phyloP scores from a whole-genome alignment of 768 basidiomycete genomes.

The Collybia sp. region DNA sequence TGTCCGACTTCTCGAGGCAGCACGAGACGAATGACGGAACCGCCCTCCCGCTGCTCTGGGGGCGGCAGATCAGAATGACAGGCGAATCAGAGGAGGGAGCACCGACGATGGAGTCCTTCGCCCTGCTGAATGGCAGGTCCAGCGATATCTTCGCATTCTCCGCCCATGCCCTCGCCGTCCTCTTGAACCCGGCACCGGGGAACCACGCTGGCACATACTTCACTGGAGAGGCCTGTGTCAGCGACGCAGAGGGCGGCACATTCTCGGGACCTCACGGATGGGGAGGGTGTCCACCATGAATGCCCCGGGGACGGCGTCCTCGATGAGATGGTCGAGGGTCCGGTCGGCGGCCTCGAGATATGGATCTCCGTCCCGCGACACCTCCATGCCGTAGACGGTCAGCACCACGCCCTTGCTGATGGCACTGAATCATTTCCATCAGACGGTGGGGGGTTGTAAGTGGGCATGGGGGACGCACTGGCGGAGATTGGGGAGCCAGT shows the following conservation, averaged over 20 bases:
- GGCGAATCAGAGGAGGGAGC: background rate
- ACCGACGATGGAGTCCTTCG: conserved; percentile 6
- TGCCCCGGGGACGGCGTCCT: background rate
- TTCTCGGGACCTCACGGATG: background rate
- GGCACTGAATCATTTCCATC: no score
- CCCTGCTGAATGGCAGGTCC: conserved; percentile 14
- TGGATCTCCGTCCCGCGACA: conserved; percentile 7
- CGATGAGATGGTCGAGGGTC: background rate
- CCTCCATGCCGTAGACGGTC: conserved; percentile 16
- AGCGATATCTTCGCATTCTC: conserved; percentile 10
- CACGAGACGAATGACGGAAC: background rate
- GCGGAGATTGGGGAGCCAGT: conserved; percentile 12
- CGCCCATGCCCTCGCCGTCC: background rate
- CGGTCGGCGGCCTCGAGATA: background rate
- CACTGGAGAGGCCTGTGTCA: background rate
- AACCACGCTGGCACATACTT: background rate
- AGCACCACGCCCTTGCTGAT: no score
- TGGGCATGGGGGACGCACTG: conserved; percentile 12
- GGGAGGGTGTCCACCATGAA: background rate
- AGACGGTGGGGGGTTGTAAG: no score
- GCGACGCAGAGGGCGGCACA: background rate
- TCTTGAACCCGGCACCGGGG: background rate
- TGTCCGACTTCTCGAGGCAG: conserved; percentile 1
- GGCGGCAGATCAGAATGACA: background rate
- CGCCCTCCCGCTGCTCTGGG: background rate